Evolutionary conservation across 192 early-diverging fungal species (phyloP).

Genomic region (Anaeromyces robustus): DNA sequence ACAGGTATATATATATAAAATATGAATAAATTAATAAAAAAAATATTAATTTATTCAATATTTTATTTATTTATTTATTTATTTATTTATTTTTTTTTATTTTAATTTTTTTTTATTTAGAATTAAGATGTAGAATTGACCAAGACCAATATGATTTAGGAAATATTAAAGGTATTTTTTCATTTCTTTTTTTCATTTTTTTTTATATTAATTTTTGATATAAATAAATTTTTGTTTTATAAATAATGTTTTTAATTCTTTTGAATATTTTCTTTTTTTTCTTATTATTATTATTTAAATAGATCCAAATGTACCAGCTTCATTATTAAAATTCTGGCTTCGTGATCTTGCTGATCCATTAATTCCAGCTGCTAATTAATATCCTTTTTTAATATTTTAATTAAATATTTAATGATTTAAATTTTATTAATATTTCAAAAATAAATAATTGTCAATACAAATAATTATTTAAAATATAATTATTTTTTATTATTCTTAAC

Average conservation of each 20-base stretch:
- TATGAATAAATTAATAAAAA: too few relatives aligned
- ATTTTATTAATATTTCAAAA: too few relatives aligned
- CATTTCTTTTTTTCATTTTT: too few relatives aligned
- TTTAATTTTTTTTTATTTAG: too few relatives aligned
- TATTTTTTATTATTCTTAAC: background rate
- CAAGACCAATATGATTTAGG: slow-evolving; percentile 55
- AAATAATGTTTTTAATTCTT: too few relatives aligned
- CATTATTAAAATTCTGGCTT: slow-evolving; percentile 83
- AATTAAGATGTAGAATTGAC: slow-evolving; percentile 66
- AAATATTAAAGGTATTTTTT: slow-evolving; percentile 38
- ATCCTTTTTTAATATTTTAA: slow-evolving; percentile 51
- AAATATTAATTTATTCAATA: background rate
- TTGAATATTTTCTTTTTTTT: too few relatives aligned
- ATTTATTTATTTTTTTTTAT: background rate
- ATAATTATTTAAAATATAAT: background rate
- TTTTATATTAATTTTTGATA: background rate
- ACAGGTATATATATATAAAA: slow-evolving; percentile 23
- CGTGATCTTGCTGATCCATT: slow-evolving; percentile 84
- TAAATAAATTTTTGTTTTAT: too few relatives aligned
- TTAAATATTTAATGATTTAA: slow-evolving; percentile 8
- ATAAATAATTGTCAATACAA: too few relatives aligned
- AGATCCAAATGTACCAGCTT: slow-evolving; percentile 79
- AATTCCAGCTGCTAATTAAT: slow-evolving; percentile 65
- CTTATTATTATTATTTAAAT: background rate
- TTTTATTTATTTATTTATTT: background rate